Evolutionary conservation across 1,284 basidiomycete genomes (phyloP), one percentile per base, ranked within the genome.

Genomic region (Cutaneotrichosporon curvatum): DNA sequence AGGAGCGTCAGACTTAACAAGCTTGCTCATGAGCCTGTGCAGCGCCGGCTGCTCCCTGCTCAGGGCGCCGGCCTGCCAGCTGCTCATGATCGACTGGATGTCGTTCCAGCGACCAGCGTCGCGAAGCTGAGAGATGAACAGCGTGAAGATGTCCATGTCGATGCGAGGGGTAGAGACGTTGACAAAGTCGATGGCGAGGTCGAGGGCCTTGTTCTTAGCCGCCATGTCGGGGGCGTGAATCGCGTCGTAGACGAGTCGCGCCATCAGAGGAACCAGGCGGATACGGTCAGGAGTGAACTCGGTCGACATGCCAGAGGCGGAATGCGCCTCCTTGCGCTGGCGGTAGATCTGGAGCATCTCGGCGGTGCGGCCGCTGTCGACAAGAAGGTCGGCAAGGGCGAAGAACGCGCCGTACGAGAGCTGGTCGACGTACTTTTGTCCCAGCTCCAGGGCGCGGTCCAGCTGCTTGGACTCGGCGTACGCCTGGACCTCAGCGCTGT

Each of bases 361-460:
- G 33, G 42, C 15, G 7, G 16, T 16, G 32, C 32, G 32, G 32
- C 32, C 32, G 6, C n/a, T 34, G 8, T 34, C 8, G 8, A 34
- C 32, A 7, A 34, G 32, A 5, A n/a, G 9, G 8, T 14, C 32
- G 10, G 84, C 45, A 16, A 52, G 28, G 9, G 33, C 47, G 20
- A 43, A 40, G 4, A 40, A 12, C 4, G 16, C 32, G 2, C 23
- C 14, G 19, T 30, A 14, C 35, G 34, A 6, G 18, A 9, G 15
- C 21, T 12, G 6, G 25, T 19, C 14, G 28, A 23, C 16, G 14
- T 3, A 2, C 23, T 31, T 31, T 43, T 83, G 74, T 60, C 84
- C 85, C 87, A 85, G 88, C 10, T 74, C 63, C 32, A 82, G 59
- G 0, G 87, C 87, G 1, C 79, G 81, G 3, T 73, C 60, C 10